Conservation (phyloP, 2,329 filamentous ascomycete genomes). For the Hawksworthiomyces lignivorus region DNA sequence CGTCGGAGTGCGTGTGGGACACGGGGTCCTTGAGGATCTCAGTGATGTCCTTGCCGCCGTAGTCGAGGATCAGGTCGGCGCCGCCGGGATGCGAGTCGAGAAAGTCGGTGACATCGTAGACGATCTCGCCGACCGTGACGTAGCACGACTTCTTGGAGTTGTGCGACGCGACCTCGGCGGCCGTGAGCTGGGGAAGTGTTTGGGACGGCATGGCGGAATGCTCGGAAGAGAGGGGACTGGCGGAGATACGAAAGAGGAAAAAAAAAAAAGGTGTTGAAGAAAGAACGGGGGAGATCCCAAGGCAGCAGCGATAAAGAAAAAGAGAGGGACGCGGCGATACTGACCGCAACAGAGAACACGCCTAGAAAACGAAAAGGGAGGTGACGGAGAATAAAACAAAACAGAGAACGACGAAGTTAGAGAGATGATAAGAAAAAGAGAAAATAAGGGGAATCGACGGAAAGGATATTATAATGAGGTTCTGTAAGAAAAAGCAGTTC, state of each 20-base stretch:
- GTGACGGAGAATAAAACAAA: neutral
- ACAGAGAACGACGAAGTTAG: neutral
- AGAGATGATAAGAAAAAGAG: neutral
- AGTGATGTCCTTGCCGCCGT: slow-evolving; percentile 78
- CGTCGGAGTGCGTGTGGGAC: slow-evolving; percentile 81
- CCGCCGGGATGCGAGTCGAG: slow-evolving; percentile 87
- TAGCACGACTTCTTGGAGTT: slow-evolving; percentile 80
- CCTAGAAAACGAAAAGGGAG: no score
- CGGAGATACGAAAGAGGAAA: neutral
- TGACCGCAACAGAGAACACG: no score
- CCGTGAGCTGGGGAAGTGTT: slow-evolving; percentile 75
- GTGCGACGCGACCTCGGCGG: slow-evolving; percentile 72
- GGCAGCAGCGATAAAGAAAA: neutral
- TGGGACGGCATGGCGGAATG: slow-evolving; percentile 60
- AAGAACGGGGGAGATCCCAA: no score
- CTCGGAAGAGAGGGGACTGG: neutral
- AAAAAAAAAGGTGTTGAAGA: neutral
- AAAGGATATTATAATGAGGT: neutral
- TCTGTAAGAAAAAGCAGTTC: neutral
- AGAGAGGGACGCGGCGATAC: no score
- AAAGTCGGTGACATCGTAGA: slow-evolving; percentile 93
- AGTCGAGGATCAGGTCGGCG: slow-evolving; percentile 78
- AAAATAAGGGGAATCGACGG: neutral
- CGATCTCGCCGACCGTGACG: slow-evolving; percentile 80
- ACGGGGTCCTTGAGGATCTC: slow-evolving; percentile 73